phyloP scores from a whole-genome alignment of 805 yeast genomes.

The Kluyveromyces wickerhamii region DNA sequence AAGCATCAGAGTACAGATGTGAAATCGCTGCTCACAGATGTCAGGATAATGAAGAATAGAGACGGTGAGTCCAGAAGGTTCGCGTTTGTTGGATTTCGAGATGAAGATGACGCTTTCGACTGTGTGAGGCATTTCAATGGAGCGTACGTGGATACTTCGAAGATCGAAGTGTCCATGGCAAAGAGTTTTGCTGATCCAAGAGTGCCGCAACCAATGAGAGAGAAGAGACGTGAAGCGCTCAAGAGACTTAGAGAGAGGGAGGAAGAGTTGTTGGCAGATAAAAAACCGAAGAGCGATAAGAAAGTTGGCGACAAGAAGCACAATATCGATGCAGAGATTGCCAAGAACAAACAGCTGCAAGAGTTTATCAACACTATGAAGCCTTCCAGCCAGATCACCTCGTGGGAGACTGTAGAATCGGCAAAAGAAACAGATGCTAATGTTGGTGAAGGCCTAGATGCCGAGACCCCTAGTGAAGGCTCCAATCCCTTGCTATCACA shows the following conservation, averaged over 20 bases:
- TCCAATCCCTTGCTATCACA: slow-evolving; percentile 34
- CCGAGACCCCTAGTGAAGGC: slow-evolving; percentile 28
- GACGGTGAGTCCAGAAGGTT: slow-evolving; percentile 86
- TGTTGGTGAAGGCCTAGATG: slow-evolving; percentile 31
- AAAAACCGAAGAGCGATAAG: slow-evolving; percentile 32
- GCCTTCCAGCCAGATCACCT: slow-evolving; percentile 57
- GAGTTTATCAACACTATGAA: slow-evolving; percentile 83
- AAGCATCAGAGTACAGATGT: slow-evolving; percentile 17
- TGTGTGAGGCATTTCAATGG: slow-evolving; percentile 72
- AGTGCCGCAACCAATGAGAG: slow-evolving; percentile 60
- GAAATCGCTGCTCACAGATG: slow-evolving; percentile 73
- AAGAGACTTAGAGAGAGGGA: slow-evolving; percentile 41
- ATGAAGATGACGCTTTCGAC: slow-evolving; percentile 62
- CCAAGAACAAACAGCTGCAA: slow-evolving; percentile 54
- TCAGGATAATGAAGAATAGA: slow-evolving; percentile 69
- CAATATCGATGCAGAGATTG: slow-evolving; percentile 52
- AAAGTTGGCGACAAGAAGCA: slow-evolving; percentile 23
- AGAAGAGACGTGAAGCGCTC: slow-evolving; percentile 43
- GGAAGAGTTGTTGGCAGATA: slow-evolving; percentile 38
- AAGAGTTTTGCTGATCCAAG: slow-evolving; percentile 78
- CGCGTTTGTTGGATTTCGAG: slow-evolving; percentile 84
- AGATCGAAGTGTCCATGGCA: slow-evolving; percentile 72
- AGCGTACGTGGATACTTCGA: slow-evolving; percentile 76
- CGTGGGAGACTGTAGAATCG: slow-evolving; percentile 48
- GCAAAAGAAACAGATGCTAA: not conserved